Evolutionary conservation across 169 alveolate genomes (phyloP).

Genomic region (Theileria annulata): DNA sequence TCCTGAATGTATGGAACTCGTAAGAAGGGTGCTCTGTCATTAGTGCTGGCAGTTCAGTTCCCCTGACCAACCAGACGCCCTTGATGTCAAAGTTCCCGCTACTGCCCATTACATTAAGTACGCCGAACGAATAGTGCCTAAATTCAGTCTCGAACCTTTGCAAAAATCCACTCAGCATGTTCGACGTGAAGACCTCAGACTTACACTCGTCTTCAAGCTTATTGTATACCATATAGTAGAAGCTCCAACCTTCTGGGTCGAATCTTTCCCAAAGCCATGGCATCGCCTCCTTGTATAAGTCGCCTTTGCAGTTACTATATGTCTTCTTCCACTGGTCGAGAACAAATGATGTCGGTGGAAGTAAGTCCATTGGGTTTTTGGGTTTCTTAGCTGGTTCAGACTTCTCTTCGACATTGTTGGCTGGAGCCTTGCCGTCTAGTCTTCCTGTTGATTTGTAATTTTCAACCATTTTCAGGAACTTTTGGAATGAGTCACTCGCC

Average conservation of each 20-base stretch:
- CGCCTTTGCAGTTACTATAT: conserved; percentile 90
- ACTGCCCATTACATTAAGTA: conserved; percentile 91
- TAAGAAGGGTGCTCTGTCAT: conserved; percentile 94
- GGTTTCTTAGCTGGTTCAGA: conserved; percentile 73
- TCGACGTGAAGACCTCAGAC: conserved; percentile 85
- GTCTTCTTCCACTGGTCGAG: conserved; percentile 93
- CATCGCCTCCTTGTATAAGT: conserved; percentile 84
- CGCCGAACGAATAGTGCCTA: conserved; percentile 93
- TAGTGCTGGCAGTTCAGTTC: conserved; percentile 87
- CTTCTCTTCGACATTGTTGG: no score
- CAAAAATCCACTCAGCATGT: conserved; percentile 93
- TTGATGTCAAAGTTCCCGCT: conserved; percentile 88
- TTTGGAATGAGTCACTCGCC: conserved; percentile 43
- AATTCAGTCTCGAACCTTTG: conserved; percentile 90
- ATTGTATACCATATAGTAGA: conserved; percentile 91
- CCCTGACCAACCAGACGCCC: conserved; percentile 97
- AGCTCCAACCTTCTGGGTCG: conserved; percentile 88
- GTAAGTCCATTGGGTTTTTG: conserved; percentile 81
- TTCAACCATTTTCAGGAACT: conserved; percentile 42
- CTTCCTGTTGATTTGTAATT: conserved; percentile 20
- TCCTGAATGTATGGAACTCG: conserved; percentile 88
- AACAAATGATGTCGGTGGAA: conserved; percentile 87
- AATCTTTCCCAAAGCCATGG: conserved; percentile 86
- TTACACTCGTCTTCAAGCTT: conserved; percentile 93
- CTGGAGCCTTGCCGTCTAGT: conserved; percentile 19